Evolutionary conservation across 1,139 yeast species (phyloP), one percentile per base, ranked within the genome.

Genomic region (Williopsis jadinii): DNA sequence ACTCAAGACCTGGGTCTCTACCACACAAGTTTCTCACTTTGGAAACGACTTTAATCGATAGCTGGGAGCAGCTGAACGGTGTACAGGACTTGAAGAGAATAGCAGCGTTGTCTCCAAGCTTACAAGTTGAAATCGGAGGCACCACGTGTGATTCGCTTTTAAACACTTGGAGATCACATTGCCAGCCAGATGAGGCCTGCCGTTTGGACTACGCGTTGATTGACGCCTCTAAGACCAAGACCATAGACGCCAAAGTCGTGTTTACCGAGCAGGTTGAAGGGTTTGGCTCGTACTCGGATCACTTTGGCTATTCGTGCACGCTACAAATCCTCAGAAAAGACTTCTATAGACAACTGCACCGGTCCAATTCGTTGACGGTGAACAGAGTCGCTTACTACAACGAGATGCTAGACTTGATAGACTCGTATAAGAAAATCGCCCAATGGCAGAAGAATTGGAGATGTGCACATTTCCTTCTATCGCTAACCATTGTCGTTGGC

Each of bases 191-290:
- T 47, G 94, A 87, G 49, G 98, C 98, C 1, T 84, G 94, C 55
- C 70, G 99, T 37, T 68, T 92, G 41, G 99, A 94, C 58, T 92
- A 92, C 59, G 94, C 95, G 1, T 70, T 92, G 46, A 76, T 85
- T 40, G 95, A 86, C 56, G 62, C 75, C 2, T 54, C 61, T 0
- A 66, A 64, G 37, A 66, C 88, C 19, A 58, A 55, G 3, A 82
- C 88, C 0, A 50, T 71, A 1, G 70, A 68, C 15, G 88, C 94
- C 0, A 61, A 70, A 10, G 96, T 88, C 2, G 71, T 72, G 30
- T 88, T 90, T 57, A 80, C 87, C 0, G 95, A 86, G 37, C 56
- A 60, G 15, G 66, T 86, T 11, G 81, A 84, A 0, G 68, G 69
- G 3, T 63, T 76, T 11, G 81, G 85, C 8, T 84, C 95, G 5